phyloP scores from a whole-genome alignment of 305 asterid genomes.

The Fraxinus greggii region DNA sequence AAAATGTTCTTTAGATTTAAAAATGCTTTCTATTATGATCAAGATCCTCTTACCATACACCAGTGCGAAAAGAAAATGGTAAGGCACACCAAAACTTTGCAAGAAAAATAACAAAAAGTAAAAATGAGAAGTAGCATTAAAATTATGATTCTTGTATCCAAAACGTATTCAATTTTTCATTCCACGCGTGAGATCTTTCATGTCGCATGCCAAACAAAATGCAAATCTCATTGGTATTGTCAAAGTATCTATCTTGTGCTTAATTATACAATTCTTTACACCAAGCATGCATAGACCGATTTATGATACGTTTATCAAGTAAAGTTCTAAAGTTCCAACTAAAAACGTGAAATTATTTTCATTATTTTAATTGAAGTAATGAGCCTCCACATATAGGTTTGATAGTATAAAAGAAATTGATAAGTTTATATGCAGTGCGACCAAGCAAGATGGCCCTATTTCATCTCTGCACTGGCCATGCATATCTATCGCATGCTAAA shows the following conservation, averaged over 20 bases:
- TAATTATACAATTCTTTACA: not conserved
- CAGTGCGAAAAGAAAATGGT: not conserved
- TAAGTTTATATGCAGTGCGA: not conserved
- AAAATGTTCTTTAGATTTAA: too few relatives aligned
- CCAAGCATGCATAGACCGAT: not conserved
- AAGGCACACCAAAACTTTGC: not conserved
- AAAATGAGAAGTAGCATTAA: not conserved
- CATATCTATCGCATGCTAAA: not conserved
- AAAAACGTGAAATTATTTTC: not conserved
- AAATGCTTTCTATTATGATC: not conserved
- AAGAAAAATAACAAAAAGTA: not conserved
- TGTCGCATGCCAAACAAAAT: not conserved
- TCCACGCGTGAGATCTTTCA: not conserved
- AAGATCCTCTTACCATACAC: not conserved
- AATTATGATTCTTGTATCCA: not conserved
- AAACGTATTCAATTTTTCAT: not conserved
- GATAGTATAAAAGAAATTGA: not conserved
- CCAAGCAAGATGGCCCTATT: not conserved
- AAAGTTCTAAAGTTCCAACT: not conserved
- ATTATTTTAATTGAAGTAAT: too few relatives aligned
- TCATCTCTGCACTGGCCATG: not conserved
- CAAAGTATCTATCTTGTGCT: not conserved
- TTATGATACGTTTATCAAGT: not conserved
- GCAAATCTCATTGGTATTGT: not conserved
- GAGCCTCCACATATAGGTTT: not conserved